Evolutionary conservation across 805 yeast genomes (phyloP), one percentile per base, ranked within the genome.

Genomic region (Isabelozyma rhagii): DNA sequence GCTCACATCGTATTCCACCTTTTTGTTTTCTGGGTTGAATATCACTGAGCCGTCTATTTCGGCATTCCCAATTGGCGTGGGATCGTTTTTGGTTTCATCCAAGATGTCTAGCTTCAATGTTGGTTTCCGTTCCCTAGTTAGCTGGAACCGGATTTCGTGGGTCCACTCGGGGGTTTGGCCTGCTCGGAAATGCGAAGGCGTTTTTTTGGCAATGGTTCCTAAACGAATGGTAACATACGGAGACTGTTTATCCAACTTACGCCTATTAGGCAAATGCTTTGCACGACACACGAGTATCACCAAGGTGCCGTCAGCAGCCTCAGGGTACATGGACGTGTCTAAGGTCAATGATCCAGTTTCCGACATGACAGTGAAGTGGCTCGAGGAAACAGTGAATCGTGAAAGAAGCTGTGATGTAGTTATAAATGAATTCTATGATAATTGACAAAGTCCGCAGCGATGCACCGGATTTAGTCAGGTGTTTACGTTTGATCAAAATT

Each of bases 111-210:
- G 72, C 52, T 82, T 82, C 69, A 94, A 65, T 0, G 75, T 52
- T 1, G 90, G 86, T 46, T 78, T 82, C 27, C 85, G 75, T 38
- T 84, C 87, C 7, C 87, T 78, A 1, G 83, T 76, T 25, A 89
- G 72, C 39, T 79, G 79, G 60, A 87, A 89, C 56, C 89, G 72
- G 50, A 87, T 74, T 54, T 88, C 90, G 52, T 83, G 83, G 51
- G 89, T 84, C 89, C 97, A 94, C 17, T 75, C 80, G 1, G 99
- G 99, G 4, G 89, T 87, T 63, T 94, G 99, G 1, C 99, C 99
- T 1, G 97, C 99, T 56, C 98, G 72, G 47, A 81, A 79, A 51
- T 88, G 83, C 0, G 89, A 78, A 36, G 83, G 84, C 0, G 97
- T 89, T 60, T 86, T 83, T 55, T 87, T 84, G 8, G 96, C 93